These are phyloP conservation scores for Candida pseudofarinosa DNA, from an alignment of 805 yeast species.

Conservation along the genomic window DNA sequence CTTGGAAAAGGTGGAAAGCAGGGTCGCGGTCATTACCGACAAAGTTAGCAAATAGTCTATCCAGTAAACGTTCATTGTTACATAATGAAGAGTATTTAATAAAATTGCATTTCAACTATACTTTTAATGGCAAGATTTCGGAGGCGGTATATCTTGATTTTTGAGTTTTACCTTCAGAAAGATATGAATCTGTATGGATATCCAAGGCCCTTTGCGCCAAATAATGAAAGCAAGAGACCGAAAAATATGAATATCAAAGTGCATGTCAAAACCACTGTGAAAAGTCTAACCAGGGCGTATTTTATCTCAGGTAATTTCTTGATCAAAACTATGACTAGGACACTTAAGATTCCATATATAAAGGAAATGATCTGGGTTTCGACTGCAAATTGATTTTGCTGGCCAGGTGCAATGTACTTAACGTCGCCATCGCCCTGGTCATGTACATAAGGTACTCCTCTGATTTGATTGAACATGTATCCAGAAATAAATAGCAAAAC, in stretches of 20 bases:
- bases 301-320: constrained; percentile 50
- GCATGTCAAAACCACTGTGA: constrained; percentile 44
- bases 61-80: no score
- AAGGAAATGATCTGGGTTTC: constrained; percentile 86
- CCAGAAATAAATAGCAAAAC: constrained; percentile 78
- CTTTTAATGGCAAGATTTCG: neutral
- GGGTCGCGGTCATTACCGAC: constrained; percentile 28
- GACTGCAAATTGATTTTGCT: constrained; percentile 73
- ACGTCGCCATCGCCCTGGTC: constrained; percentile 34
- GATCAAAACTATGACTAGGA: constrained; percentile 54
- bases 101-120: neutral
- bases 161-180: neutral
- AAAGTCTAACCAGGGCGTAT: constrained; percentile 43
- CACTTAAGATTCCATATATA: constrained; percentile 64
- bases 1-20: constrained; percentile 33
- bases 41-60: no score
- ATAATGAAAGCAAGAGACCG: constrained; percentile 62
- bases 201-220: constrained; percentile 64
- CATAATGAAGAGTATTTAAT: no score
- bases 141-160: neutral
- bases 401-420: constrained; percentile 49
- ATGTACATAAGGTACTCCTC: constrained; percentile 64
- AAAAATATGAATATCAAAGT: constrained; percentile 50
- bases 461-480: constrained; percentile 88
- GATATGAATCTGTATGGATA: constrained; percentile 64